phyloP scores from a whole-genome alignment of 108 stramenopile species.

The Ochromonas danica region DNA sequence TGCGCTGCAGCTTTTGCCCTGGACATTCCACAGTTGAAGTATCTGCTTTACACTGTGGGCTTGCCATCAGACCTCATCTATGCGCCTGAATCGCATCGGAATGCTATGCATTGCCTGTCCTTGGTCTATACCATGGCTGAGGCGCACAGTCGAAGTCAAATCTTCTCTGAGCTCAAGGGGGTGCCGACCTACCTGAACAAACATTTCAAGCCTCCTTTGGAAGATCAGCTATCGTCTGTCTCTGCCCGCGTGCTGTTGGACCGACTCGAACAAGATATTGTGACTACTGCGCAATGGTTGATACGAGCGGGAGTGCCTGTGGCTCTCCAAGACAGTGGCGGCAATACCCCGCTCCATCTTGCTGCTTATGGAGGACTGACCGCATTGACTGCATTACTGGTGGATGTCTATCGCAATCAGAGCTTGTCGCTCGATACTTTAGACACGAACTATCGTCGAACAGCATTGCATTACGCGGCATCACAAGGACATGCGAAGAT shows the following conservation, averaged over 20 bases:
- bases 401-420: slow-evolving; percentile 12
- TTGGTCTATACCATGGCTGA: slow-evolving; percentile 12
- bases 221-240: neutral
- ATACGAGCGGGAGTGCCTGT: neutral
- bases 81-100: neutral
- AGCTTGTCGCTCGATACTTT: no score
- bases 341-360: slow-evolving; percentile 37
- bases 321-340: neutral
- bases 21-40: neutral
- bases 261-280: neutral
- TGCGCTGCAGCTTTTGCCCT: slow-evolving; percentile 1
- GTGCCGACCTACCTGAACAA: neutral
- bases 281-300: neutral
- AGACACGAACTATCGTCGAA: neutral
- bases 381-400: neutral
- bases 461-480: slow-evolving; percentile 30
- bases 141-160: neutral
- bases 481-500: slow-evolving; percentile 18
- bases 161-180: slow-evolving; percentile 19
- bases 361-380: slow-evolving; percentile 19
- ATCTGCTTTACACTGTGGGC: neutral
- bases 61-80: neutral
- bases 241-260: neutral
- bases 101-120: slow-evolving; percentile 21
- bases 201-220: slow-evolving; percentile 22